These are phyloP conservation scores for Torulaspora indica DNA, from an alignment of 805 yeast genomes.

Conservation along the genomic window DNA sequence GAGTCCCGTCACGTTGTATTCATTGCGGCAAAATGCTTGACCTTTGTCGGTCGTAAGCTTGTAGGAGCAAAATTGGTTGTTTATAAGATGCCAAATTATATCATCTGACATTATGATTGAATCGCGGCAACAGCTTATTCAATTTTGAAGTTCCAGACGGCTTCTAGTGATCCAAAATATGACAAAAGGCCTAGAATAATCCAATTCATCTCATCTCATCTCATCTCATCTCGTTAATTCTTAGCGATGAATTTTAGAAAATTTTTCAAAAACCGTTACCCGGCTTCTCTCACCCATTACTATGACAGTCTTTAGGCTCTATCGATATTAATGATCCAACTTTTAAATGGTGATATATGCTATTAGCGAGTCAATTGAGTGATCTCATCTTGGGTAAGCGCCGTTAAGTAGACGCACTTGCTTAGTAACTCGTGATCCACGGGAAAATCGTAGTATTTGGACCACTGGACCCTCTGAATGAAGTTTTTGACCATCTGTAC, in stretches of 20 bases:
- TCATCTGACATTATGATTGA: conserved; percentile 52
- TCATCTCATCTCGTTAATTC: conserved; percentile 22
- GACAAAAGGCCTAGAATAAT: neutral
- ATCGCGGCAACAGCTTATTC: neutral
- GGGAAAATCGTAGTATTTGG: conserved; percentile 56
- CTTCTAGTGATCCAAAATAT: too few species aligned
- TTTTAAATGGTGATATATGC: too few species aligned
- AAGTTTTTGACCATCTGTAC: conserved; percentile 74
- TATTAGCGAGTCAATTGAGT: conserved; percentile 11
- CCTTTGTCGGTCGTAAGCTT: conserved; percentile 83
- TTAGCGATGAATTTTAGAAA: conserved; percentile 5
- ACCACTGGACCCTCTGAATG: conserved; percentile 81
- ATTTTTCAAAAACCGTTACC: conserved; percentile 5
- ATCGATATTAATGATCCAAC: too few species aligned
- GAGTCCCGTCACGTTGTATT: conserved; percentile 90
- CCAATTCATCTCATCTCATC: conserved; percentile 22
- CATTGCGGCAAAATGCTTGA: conserved; percentile 92
- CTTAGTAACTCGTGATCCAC: conserved; percentile 63
- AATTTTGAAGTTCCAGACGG: neutral
- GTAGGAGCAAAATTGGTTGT: conserved; percentile 92
- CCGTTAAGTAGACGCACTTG: conserved; percentile 75
- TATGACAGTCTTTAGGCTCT: too few species aligned
- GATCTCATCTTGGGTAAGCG: conserved; percentile 72
- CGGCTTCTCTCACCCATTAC: neutral
- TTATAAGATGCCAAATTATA: conserved; percentile 95